phyloP scores from a whole-genome alignment of 2,329 filamentous ascomycete genomes.

The Penicillium sp. region DNA sequence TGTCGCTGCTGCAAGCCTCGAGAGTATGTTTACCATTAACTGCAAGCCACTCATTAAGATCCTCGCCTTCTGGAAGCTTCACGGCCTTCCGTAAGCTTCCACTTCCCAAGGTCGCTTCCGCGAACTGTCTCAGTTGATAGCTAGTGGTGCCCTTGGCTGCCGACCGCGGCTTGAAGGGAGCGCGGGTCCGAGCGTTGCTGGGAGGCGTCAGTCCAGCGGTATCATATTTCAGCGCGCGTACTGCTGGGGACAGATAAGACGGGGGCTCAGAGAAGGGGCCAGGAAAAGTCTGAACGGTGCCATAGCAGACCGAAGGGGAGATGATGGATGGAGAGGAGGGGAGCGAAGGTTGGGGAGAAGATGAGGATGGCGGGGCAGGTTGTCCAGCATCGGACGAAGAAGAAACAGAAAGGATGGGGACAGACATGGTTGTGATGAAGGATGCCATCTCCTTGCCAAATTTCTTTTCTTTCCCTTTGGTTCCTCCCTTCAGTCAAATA shows the following conservation, averaged over 20 bases:
- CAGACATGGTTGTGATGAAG: conserved; percentile 74
- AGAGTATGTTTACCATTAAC: conserved; percentile 95
- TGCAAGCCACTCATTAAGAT: conserved; percentile 94
- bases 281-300: conserved; percentile 27
- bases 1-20: no score
- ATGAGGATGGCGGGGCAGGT: conserved; percentile 24
- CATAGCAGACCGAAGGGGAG: conserved; percentile 24
- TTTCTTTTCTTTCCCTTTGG: no score
- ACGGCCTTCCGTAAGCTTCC: conserved; percentile 93
- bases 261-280: conserved; percentile 25
- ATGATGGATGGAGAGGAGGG: conserved; percentile 15
- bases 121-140: conserved; percentile 94
- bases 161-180: conserved; percentile 82
- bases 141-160: conserved; percentile 76
- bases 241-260: conserved; percentile 30
- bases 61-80: conserved; percentile 91
- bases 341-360: no score
- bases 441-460: conserved; percentile 61
- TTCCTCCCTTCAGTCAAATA: conserved; percentile 4
- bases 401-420: no score
- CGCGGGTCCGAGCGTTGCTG: conserved; percentile 78
- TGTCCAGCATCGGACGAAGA: no score
- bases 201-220: conserved; percentile 34
- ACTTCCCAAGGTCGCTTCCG: conserved; percentile 88
- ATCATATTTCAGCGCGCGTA: conserved; percentile 32